A percentile compares a stretch with the other conserved stretches of the same genome.
Evolutionary conservation across 495 filamentous ascomycete genomes (phyloP).

Genomic region (Poronia punctata): DNA sequence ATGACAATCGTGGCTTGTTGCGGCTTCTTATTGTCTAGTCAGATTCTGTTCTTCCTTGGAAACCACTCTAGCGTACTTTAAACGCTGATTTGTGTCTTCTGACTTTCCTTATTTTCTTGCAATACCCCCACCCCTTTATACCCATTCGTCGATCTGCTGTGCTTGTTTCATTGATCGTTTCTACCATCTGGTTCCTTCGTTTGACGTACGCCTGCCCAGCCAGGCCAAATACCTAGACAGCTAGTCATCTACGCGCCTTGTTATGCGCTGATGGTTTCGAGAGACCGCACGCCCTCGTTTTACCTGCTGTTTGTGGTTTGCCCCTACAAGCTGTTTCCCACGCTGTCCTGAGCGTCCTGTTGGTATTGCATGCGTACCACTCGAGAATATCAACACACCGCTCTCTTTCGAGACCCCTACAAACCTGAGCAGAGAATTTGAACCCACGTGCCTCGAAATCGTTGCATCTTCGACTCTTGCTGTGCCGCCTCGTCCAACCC

Average conservation of each 20-base stretch:
- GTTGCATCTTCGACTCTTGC: no score
- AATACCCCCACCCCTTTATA: slow-evolving; percentile 28
- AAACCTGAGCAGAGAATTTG: neutral
- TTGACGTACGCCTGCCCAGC: no score
- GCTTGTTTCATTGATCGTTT: slow-evolving; percentile 26
- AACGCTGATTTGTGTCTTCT: slow-evolving; percentile 1
- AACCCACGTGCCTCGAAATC: neutral
- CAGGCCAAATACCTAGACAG: slow-evolving; percentile 12
- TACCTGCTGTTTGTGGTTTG: slow-evolving; percentile 1
- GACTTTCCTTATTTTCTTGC: slow-evolving; percentile 15
- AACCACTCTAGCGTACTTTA: slow-evolving; percentile 1
- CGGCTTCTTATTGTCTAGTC: slow-evolving; percentile 6
- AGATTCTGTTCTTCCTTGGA: slow-evolving; percentile 7
- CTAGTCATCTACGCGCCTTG: slow-evolving; percentile 15
- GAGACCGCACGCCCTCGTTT: slow-evolving; percentile 1
- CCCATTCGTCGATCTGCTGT: slow-evolving; percentile 26
- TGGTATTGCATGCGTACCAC: slow-evolving; percentile 7
- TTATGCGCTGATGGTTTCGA: slow-evolving; percentile 12
- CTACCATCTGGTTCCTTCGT: slow-evolving; percentile 21
- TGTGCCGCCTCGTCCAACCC: no score
- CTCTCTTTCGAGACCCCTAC: no score
- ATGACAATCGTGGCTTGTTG: slow-evolving; percentile 12
- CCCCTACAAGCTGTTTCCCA: slow-evolving; percentile 1
- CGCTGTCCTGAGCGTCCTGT: slow-evolving; percentile 4
- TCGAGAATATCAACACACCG: slow-evolving; percentile 10